Evolutionary conservation across 1,139 yeast species (phyloP).

Genomic region (Candida frijolesensis): DNA sequence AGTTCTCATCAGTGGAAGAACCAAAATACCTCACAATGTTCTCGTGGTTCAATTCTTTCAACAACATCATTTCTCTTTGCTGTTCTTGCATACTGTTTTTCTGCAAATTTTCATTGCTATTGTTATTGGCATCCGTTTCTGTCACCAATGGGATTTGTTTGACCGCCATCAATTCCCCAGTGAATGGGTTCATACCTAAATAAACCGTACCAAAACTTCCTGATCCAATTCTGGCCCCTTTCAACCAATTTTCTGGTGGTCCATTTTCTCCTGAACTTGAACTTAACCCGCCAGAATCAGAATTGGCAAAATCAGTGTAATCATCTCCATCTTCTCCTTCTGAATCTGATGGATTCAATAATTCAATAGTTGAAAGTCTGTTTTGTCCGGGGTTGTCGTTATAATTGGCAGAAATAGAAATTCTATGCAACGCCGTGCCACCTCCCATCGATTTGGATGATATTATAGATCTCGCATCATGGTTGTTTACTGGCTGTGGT

Average conservation of each 20-base stretch:
- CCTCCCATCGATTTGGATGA: slow-evolving; percentile 15
- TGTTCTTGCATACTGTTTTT: slow-evolving; percentile 72
- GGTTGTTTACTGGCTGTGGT: slow-evolving; percentile 11
- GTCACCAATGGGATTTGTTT: slow-evolving; percentile 81
- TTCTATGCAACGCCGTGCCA: slow-evolving; percentile 22
- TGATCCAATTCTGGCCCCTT: slow-evolving; percentile 90
- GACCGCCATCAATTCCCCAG: slow-evolving; percentile 97
- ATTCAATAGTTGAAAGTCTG: slow-evolving; percentile 52
- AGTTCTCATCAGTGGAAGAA: slow-evolving; percentile 70
- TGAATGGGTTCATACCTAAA: slow-evolving; percentile 85
- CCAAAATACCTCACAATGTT: slow-evolving; percentile 92
- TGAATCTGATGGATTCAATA: slow-evolving; percentile 43
- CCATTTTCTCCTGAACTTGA: slow-evolving; percentile 21
- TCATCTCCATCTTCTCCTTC: slow-evolving; percentile 24
- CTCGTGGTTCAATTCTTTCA: slow-evolving; percentile 83
- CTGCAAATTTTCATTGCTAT: slow-evolving; percentile 44
- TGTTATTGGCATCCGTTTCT: slow-evolving; percentile 30
- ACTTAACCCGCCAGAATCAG: slow-evolving; percentile 5
- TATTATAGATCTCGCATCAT: slow-evolving; percentile 19
- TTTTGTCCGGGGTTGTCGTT: slow-evolving; percentile 30
- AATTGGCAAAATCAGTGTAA: slow-evolving; percentile 5
- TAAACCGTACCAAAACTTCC: slow-evolving; percentile 96
- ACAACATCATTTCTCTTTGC: slow-evolving; percentile 78
- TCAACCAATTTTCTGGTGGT: slow-evolving; percentile 82
- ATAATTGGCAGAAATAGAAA: slow-evolving; percentile 40